Evolutionary conservation across 2,329 filamentous ascomycete genomes (phyloP), one percentile per base, ranked within the genome.

Genomic region (Fusarium pilosicola): DNA sequence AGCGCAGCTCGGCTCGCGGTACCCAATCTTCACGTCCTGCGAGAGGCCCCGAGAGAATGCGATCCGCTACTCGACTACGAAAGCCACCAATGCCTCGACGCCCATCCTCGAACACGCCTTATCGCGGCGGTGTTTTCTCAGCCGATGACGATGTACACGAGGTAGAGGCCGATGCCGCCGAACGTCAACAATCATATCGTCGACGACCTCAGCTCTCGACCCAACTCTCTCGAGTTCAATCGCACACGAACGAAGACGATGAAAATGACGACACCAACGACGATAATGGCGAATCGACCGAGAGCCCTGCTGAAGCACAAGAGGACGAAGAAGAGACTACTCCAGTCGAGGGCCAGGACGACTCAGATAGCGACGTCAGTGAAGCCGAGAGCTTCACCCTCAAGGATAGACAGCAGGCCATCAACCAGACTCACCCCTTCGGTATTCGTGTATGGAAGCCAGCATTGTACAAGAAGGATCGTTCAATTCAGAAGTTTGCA

Each of bases 381-480:
- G 96, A 98, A 77, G 93, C 96, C 3, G 96, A 98, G 84, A 98
- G 96, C 85, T 99, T 99, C 81, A 99, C 96, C 0, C 88, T 99
- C 77, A 97, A 97, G 82, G 96, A 99, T 82, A 91, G 96, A 63
- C 96, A 99, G 83, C 92, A 97, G 81, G 96, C 96, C 74, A 99
- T 99, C 86, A 99, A 99, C 84, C 93, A 97, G 82, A 99, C 96
- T 1, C 96, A 99, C 86, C 96, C 96, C 1, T 99, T 99, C 78
- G 96, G 96, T 86, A 98, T 99, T 80, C 92, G 97, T 81, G 94
- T 99, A 73, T 99, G 96, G 96, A 99, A 99, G 83, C 96, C 96
- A 48, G 97, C 96, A 3, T 83, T 99, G 72, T 99, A 99, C 88
- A 99, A 99, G 84, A 99, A 99, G 83, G 92, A 93, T 77, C 92